These are phyloP conservation scores for Fusarium verticillioides DNA, from an alignment of 2,329 filamentous ascomycete species.

Conservation along the genomic window DNA sequence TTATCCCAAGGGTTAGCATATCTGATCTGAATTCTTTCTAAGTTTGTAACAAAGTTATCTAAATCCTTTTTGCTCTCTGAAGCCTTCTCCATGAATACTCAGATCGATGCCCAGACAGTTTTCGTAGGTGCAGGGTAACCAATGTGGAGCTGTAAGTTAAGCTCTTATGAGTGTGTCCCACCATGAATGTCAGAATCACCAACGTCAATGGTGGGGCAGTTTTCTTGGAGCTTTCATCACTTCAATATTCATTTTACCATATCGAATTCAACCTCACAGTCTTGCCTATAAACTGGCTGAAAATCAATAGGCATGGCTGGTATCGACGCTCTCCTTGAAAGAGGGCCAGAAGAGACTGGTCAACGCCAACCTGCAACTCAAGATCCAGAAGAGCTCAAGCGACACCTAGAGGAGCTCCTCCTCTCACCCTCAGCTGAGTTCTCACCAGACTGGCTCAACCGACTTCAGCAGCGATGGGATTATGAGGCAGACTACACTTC, in stretches of 20 bases:
- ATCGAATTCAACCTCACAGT: background rate
- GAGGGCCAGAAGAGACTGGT: conserved; percentile 18
- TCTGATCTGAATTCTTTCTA: too few species aligned
- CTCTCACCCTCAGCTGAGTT: conserved; percentile 83
- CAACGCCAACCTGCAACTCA: conserved; percentile 43
- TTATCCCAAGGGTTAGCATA: too few species aligned
- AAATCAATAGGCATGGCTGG: conserved; percentile 44
- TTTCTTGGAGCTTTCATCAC: conserved; percentile 33
- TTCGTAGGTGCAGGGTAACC: conserved; percentile 16
- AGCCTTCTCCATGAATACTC: too few species aligned
- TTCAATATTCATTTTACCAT: conserved; percentile 8
- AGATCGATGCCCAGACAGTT: background rate
- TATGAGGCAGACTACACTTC: conserved; percentile 81
- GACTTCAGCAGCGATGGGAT: conserved; percentile 90
- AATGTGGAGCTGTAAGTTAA: conserved; percentile 16
- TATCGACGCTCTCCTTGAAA: conserved; percentile 51
- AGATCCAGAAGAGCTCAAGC: conserved; percentile 72
- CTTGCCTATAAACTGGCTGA: background rate
- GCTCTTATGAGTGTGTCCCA: conserved; percentile 12
- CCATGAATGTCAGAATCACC: conserved; percentile 29
- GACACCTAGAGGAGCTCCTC: conserved; percentile 79
- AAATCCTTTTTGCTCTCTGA: too few species aligned
- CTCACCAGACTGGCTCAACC: conserved; percentile 86
- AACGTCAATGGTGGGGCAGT: conserved; percentile 43
- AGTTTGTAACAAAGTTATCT: too few species aligned